A percentile compares a stretch with the other conserved stretches of the same genome.
phyloP scores from a whole-genome alignment of 1,284 basidiomycete genomes.

The Leccinum colubrinum region DNA sequence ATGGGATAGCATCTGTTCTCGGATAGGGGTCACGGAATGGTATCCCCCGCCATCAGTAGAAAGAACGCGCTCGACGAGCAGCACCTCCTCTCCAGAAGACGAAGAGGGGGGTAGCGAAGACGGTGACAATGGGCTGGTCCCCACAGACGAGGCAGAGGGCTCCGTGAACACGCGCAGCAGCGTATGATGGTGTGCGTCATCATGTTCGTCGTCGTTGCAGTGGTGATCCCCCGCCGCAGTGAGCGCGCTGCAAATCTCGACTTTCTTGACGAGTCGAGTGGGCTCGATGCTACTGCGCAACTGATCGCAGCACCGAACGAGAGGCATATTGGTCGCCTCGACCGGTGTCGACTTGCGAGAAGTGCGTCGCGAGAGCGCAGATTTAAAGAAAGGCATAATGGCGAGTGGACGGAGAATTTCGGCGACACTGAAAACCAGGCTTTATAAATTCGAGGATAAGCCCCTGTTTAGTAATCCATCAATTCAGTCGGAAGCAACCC shows the following conservation, averaged over 20 bases:
- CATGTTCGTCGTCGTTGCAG: background rate
- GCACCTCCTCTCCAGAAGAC: background rate
- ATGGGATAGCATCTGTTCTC: background rate
- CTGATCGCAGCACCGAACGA: constrained; percentile 4
- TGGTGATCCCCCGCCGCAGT: background rate
- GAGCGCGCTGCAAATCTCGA: constrained; percentile 15
- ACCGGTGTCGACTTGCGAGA: constrained; percentile 2
- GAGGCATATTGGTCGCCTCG: background rate
- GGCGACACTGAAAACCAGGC: too few species aligned
- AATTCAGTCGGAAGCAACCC: too few species aligned
- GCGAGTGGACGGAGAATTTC: too few species aligned
- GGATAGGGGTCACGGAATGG: background rate
- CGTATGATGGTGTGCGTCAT: constrained; percentile 6
- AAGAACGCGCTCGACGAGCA: constrained; percentile 19
- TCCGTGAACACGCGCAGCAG: constrained; percentile 5
- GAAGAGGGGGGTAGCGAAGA: background rate
- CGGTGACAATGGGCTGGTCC: background rate
- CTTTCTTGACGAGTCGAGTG: constrained; percentile 3
- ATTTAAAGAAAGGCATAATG: constrained; percentile 10
- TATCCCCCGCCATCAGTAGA: constrained; percentile 2
- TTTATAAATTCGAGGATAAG: too few species aligned
- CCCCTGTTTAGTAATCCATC: too few species aligned
- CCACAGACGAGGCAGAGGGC: background rate
- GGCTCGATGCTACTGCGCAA: background rate
- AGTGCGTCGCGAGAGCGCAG: background rate